Evolutionary conservation across 352 stramenopile species (phyloP), one percentile per base, ranked within the genome.

Genomic region (Pythium rhizo-oryzae): DNA sequence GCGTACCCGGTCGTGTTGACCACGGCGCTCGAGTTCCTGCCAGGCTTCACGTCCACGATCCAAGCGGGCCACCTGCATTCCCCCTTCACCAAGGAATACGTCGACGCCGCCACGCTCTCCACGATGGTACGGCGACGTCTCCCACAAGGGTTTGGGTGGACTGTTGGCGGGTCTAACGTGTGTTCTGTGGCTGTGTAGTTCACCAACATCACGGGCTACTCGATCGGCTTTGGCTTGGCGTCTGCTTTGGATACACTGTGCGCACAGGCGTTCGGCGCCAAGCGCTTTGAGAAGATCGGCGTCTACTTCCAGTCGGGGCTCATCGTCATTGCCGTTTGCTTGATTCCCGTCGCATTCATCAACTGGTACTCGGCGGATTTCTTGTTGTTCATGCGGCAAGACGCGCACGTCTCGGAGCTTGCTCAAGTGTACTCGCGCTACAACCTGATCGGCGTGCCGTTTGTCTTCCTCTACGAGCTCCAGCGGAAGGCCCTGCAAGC

Each of bases 191-290:
- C 24, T 52, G 23, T 16, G 7, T 47, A 86, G 80, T 90, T 89
- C 41, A 86, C 71, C n/a, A 92, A 92, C 57, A 74, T 94, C 8
- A 76, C 83, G 8, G 78, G 74, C 11, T 76, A 89, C 47, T 79
- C 85, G 4, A 77, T 91, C 15, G 82, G 80, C 8, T 79, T 92
- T 50, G 83, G 83, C n/a, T 67, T 93, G 7, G 66, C 81, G 15
- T 87, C 88, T 19, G 90, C 89, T 13, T 84, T 98, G 75, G 91
- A 97, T 67, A 97, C 91, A 62, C 73, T 97, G 0, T 97, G 88
- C 61, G 87, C 87, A 15, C 84, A 96, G 69, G 87, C 90, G 44
- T 93, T 86, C 56, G 90, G 90, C 41, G 90, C 91, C 46, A 72
- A 70, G 41, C 73, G 63, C 7, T 46, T 76, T 21, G 52, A 75